Evolutionary conservation across 2,329 filamentous ascomycete species (phyloP).

Genomic region (Pseudocercospora cruenta): DNA sequence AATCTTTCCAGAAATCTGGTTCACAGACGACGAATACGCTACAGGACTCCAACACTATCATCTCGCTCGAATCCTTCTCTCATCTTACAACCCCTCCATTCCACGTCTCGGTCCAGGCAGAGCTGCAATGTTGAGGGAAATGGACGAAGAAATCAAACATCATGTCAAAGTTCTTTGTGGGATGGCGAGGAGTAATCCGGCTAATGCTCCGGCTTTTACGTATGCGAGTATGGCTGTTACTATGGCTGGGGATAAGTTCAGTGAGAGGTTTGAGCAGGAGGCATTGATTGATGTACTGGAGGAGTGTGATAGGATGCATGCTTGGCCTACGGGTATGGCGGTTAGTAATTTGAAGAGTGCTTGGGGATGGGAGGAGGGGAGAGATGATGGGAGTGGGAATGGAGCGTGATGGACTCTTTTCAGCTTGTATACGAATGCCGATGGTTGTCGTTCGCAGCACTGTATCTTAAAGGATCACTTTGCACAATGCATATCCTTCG

Average conservation of each 20-base stretch:
- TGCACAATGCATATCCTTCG: too few species aligned
- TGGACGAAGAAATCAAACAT: constrained; percentile 50
- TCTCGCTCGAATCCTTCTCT: constrained; percentile 60
- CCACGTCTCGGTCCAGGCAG: constrained; percentile 53
- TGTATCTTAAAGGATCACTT: too few species aligned
- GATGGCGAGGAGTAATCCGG: constrained; percentile 60
- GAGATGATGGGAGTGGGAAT: not conserved
- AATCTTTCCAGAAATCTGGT: constrained; percentile 63
- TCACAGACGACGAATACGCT: constrained; percentile 61
- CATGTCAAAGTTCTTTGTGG: constrained; percentile 61
- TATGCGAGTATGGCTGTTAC: constrained; percentile 40
- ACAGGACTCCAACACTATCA: constrained; percentile 65
- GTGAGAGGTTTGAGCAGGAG: constrained; percentile 51
- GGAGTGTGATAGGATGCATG: constrained; percentile 55
- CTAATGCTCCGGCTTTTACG: constrained; percentile 59
- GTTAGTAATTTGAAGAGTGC: constrained; percentile 52
- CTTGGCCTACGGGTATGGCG: constrained; percentile 56
- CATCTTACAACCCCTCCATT: constrained; percentile 59
- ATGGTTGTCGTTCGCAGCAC: not conserved
- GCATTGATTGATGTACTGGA: constrained; percentile 54
- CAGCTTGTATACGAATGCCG: not conserved
- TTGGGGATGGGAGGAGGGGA: constrained; percentile 52
- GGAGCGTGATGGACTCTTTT: not conserved
- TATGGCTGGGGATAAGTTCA: constrained; percentile 54
- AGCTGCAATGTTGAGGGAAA: constrained; percentile 44